Evolutionary conservation across 371 early-diverging fungal genomes (phyloP).

Genomic region (Lichtheimia ornata): DNA sequence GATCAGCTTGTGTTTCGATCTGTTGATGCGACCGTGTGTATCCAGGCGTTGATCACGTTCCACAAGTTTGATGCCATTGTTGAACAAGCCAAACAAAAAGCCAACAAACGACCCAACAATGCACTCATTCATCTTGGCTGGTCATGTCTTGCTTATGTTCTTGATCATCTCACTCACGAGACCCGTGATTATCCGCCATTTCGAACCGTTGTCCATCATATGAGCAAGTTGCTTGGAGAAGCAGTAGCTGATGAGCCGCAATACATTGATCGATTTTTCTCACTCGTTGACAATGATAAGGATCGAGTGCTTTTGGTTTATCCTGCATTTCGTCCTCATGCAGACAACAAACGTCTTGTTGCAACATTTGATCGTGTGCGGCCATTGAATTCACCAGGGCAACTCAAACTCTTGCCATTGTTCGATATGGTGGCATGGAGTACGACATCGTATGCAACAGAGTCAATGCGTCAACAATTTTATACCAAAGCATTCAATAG

Average conservation of each 20-base stretch:
- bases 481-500: conserved; percentile 5
- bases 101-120: neutral
- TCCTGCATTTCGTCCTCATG: conserved; percentile 18
- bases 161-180: conserved; percentile 10
- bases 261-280: conserved; percentile 11
- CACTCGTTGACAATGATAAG: conserved; percentile 6
- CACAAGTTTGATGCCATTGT: conserved; percentile 11
- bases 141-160: conserved; percentile 14
- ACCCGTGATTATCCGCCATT: conserved; percentile 16
- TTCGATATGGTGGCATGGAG: conserved; percentile 14
- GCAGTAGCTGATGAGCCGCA: neutral
- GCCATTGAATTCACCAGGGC: neutral
- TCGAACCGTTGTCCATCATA: conserved; percentile 12
- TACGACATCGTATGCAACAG: conserved; percentile 7
- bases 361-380: conserved; percentile 5
- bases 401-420: conserved; percentile 8
- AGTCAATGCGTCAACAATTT: conserved; percentile 3
- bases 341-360: conserved; percentile 10
- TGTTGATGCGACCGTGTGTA: conserved; percentile 24
- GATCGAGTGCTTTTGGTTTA: conserved; percentile 9
- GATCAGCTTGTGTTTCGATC: conserved; percentile 1
- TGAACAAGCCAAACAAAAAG: conserved; percentile 1
- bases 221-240: conserved; percentile 7
- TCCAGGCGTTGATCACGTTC: conserved; percentile 16
- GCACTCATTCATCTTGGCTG: conserved; percentile 11